A percentile compares a stretch with the other conserved stretches of the same genome.
phyloP scores from a whole-genome alignment of 495 filamentous ascomycete species.

The Endocarpon pusillum region DNA sequence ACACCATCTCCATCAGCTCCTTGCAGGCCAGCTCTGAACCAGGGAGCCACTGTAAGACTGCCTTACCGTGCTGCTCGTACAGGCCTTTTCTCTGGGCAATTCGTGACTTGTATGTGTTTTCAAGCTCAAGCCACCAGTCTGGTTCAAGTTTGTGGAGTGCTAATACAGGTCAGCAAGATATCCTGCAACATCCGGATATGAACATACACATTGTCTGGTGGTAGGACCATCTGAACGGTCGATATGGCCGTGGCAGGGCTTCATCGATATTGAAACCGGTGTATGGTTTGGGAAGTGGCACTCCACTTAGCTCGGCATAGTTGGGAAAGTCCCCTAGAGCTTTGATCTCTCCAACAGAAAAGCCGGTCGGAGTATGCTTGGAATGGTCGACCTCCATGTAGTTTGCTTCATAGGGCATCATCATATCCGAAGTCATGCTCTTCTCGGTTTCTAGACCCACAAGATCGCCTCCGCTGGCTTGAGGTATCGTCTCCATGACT shows the following conservation, averaged over 20 bases:
- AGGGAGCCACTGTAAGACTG: conserved; percentile 52
- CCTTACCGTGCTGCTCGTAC: conserved; percentile 42
- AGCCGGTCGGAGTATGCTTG: conserved; percentile 37
- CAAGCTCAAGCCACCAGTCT: conserved; percentile 86
- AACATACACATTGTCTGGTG: conserved; percentile 86
- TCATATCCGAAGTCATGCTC: conserved; percentile 16
- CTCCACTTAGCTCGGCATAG: conserved; percentile 61
- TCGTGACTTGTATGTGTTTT: conserved; percentile 50
- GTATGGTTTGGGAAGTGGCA: conserved; percentile 56
- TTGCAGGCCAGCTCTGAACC: conserved; percentile 71
- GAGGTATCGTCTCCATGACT: conserved; percentile 10
- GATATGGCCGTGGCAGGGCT: conserved; percentile 51
- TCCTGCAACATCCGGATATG: conserved; percentile 1
- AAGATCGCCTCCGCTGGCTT: conserved; percentile 8
- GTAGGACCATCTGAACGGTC: conserved; percentile 77
- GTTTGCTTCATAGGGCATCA: conserved; percentile 28
- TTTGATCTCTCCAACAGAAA: conserved; percentile 54
- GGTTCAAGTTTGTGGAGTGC: conserved; percentile 66
- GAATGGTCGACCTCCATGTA: conserved; percentile 22
- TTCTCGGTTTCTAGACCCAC: conserved; percentile 6
- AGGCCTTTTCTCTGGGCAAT: conserved; percentile 60
- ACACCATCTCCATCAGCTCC: conserved; percentile 77
- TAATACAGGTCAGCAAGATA: conserved; percentile 17
- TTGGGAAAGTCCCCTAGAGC: conserved; percentile 69
- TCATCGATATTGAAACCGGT: conserved; percentile 44